Evolutionary conservation across 2,329 filamentous ascomycete genomes (phyloP).

Genomic region (Colletotrichum sp.): DNA sequence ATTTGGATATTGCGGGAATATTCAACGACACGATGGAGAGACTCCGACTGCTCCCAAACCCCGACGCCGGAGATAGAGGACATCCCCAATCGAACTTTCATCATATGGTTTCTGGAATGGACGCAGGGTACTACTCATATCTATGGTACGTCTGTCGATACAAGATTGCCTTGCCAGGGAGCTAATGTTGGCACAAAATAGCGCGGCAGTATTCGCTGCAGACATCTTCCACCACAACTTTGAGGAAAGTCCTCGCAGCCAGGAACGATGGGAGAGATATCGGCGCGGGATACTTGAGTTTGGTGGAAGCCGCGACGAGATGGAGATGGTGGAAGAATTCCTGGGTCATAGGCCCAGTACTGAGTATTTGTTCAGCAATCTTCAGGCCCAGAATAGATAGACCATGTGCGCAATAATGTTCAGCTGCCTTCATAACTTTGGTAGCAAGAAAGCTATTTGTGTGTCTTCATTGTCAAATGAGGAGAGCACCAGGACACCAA

Average conservation of each 20-base stretch:
- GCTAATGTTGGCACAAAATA: rapidly evolving
- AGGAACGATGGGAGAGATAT: not conserved
- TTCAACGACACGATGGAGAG: not conserved
- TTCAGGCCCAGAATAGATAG: too few relatives aligned
- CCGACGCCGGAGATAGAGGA: not conserved
- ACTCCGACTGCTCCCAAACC: not conserved
- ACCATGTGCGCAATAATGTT: too few relatives aligned
- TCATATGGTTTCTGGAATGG: not conserved
- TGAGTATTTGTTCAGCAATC: not conserved
- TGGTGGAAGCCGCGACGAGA: not conserved
- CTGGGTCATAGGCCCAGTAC: not conserved
- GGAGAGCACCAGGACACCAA: too few relatives aligned
- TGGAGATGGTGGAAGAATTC: not conserved
- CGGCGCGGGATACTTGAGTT: rapidly evolving
- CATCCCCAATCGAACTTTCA: not conserved
- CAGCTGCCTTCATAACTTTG: too few relatives aligned
- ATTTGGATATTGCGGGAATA: rapidly evolving
- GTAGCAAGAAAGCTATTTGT: too few relatives aligned
- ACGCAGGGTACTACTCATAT: not conserved
- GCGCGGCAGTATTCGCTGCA: not conserved
- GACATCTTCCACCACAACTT: not conserved
- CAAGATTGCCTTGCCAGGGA: rapidly evolving
- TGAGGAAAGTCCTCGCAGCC: not conserved
- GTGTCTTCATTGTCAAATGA: too few relatives aligned
- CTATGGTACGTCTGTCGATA: rapidly evolving